phyloP scores from a whole-genome alignment of 352 stramenopile species.

The Elongisporangium anandrum region DNA sequence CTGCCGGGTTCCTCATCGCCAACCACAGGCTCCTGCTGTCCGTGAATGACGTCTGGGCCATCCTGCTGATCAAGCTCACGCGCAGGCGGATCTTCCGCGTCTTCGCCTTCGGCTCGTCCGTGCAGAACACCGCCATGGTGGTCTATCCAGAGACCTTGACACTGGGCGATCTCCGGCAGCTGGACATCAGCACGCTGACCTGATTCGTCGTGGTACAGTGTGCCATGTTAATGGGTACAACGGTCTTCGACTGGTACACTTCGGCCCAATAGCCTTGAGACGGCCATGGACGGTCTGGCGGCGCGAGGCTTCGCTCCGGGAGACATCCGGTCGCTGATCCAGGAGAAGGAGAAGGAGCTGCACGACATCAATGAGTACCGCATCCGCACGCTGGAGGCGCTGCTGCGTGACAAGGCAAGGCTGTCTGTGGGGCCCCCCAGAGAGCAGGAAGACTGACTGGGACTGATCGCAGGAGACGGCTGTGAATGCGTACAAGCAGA shows the following conservation, averaged over 20 bases:
- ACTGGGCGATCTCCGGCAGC: no score
- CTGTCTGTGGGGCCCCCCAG: background rate
- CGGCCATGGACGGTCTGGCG: background rate
- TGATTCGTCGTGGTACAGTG: no score
- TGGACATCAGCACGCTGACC: no score
- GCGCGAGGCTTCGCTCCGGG: constrained; percentile 27
- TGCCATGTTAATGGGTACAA: no score
- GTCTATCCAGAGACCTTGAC: no score
- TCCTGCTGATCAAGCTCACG: no score
- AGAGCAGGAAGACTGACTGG: background rate
- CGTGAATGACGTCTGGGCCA: no score
- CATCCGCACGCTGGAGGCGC: constrained; percentile 70
- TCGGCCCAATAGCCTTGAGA: background rate
- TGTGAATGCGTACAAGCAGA: constrained; percentile 49
- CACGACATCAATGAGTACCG: constrained; percentile 92
- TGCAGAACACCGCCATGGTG: no score
- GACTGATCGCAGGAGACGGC: constrained; percentile 26
- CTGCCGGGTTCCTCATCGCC: no score
- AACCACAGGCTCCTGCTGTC: no score
- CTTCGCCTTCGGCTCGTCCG: no score
- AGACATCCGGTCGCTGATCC: constrained; percentile 85
- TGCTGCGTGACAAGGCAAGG: constrained; percentile 72
- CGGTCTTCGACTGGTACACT: background rate
- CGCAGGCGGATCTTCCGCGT: no score
- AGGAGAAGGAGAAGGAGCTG: constrained; percentile 89